Conservation (phyloP, 2,329 filamentous ascomycete genomes). For the Sporothrix phasma region DNA sequence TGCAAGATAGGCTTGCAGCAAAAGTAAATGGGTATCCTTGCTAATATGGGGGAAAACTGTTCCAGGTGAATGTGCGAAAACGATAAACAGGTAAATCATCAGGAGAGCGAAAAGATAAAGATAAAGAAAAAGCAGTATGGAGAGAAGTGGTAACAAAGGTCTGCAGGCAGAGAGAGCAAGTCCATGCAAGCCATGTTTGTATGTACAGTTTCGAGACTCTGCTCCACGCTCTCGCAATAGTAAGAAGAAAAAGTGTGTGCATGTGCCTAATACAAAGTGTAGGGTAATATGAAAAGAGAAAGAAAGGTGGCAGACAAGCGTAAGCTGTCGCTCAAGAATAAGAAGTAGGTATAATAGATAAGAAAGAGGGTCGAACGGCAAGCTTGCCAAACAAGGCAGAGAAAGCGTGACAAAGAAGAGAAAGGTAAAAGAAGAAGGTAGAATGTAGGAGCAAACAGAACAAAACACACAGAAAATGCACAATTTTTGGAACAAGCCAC, state of each 20-base stretch:
- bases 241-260: background rate
- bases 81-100: background rate
- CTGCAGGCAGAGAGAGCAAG: background rate
- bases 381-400: background rate
- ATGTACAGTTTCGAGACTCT: background rate
- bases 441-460: background rate
- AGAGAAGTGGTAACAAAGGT: background rate
- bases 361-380: background rate
- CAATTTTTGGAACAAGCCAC: conserved; percentile 4
- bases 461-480: conserved; percentile 17
- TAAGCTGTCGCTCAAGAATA: background rate
- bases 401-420: background rate
- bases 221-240: background rate
- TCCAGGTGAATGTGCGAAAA: background rate
- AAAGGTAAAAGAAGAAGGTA: conserved; percentile 9
- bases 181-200: background rate
- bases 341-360: conserved; percentile 1
- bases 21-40: conserved; percentile 1
- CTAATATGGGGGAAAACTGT: background rate
- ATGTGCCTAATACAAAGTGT: conserved; percentile 5
- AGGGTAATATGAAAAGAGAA: background rate
- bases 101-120: background rate
- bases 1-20: background rate
- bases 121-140: background rate
- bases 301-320: background rate